Percentiles rank a stretch among this genome's conserved stretches.
These are phyloP conservation scores for Volvox carteri DNA, from an alignment of 163 green algal genomes.

Conservation along the genomic window DNA sequence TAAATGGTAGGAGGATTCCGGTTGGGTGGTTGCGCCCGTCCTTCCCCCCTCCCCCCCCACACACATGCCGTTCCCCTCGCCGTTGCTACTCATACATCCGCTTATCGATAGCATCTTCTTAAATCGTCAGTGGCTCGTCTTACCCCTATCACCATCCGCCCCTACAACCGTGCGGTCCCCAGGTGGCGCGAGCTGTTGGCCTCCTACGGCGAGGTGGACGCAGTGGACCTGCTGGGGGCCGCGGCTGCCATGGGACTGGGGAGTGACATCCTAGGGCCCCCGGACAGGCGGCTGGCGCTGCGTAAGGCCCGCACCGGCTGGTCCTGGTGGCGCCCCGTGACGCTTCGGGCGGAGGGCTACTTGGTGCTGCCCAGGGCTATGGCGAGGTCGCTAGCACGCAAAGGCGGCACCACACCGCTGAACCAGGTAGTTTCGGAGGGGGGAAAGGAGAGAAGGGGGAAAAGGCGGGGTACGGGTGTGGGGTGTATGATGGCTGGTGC, in stretches of 20 bases:
- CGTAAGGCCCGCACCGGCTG: slow-evolving; percentile 44
- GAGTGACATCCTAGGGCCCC: background rate
- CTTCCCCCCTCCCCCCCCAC: no score
- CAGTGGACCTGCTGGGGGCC: slow-evolving; percentile 45
- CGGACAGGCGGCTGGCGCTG: slow-evolving; percentile 29
- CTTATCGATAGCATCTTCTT: no score
- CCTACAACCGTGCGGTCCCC: no score
- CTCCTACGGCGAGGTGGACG: slow-evolving; percentile 47
- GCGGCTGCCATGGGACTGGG: background rate
- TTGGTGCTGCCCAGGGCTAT: slow-evolving; percentile 32
- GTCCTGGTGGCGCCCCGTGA: slow-evolving; percentile 34
- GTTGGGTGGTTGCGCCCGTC: no score
- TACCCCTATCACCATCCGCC: no score
- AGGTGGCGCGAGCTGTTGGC: slow-evolving; percentile 53
- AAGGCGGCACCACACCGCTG: background rate
- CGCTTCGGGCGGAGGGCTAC: slow-evolving; percentile 16
- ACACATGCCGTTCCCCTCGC: no score
- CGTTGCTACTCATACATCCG: no score
- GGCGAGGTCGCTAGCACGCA: slow-evolving; percentile 19
- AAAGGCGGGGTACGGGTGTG: background rate
- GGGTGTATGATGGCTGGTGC: background rate
- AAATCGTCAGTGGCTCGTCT: no score
- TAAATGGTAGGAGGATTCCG: slow-evolving; percentile 31
- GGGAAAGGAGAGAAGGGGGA: background rate
- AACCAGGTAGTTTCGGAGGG: slow-evolving; percentile 18